Percentiles rank a stretch among this genome's conserved stretches.
Evolutionary conservation across 116 monocot species (phyloP).

Genomic region (Cymodocea nodosa): DNA sequence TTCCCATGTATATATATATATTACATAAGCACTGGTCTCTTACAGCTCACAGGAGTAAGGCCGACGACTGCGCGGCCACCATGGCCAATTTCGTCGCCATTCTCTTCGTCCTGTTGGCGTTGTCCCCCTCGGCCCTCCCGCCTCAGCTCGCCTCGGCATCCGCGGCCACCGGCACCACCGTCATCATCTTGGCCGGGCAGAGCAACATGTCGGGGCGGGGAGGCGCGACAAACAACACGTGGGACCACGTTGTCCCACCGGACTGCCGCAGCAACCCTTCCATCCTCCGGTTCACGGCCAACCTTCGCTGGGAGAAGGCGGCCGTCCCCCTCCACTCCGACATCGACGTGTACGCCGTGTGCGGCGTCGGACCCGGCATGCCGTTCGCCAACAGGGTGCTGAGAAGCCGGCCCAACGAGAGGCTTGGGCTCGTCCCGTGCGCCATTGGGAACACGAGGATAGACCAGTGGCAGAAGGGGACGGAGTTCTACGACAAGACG

Average conservation of each 20-base stretch:
- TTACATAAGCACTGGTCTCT: too few relatives aligned
- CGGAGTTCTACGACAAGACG: too few relatives aligned
- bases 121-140: too few relatives aligned
- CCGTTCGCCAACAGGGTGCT: slow-evolving; percentile 43
- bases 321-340: slow-evolving; percentile 72
- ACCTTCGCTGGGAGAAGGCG: slow-evolving; percentile 38
- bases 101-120: too few relatives aligned
- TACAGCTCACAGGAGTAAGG: too few relatives aligned
- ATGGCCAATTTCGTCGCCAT: too few relatives aligned
- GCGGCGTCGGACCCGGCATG: slow-evolving; percentile 78
- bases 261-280: slow-evolving; percentile 26
- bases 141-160: too few relatives aligned
- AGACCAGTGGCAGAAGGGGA: too few relatives aligned
- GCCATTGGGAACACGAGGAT: too few relatives aligned
- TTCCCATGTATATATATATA: too few relatives aligned
- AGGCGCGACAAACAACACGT: slow-evolving; percentile 17
- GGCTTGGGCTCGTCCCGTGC: too few relatives aligned
- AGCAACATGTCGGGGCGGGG: slow-evolving; percentile 87
- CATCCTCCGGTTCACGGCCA: slow-evolving; percentile 50
- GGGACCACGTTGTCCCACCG: slow-evolving; percentile 36
- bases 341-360: slow-evolving; percentile 46
- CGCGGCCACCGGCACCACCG: background rate
- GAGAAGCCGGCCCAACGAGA: background rate
- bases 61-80: too few relatives aligned
- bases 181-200: slow-evolving; percentile 80